phyloP scores from a whole-genome alignment of 345 rosid species.

The Durio zibethinus region DNA sequence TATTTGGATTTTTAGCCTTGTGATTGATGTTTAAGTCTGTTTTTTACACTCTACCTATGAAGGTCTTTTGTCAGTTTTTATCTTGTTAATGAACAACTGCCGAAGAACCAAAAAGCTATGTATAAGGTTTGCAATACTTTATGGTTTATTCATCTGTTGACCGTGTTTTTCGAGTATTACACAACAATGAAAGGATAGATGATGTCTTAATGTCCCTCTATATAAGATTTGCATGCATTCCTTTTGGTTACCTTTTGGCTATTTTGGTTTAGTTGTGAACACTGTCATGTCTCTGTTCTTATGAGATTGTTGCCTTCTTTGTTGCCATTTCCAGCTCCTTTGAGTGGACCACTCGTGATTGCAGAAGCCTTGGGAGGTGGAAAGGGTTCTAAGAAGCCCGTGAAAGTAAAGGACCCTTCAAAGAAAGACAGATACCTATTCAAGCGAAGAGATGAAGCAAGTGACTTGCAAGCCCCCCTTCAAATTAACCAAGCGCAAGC shows the following conservation, averaged over 20 bases:
- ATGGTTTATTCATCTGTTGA: background rate
- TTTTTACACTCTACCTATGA: background rate
- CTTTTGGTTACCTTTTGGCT: background rate
- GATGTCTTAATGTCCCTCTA: background rate
- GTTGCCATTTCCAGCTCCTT: constrained; percentile 63
- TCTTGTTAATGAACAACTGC: background rate
- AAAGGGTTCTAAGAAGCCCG: constrained; percentile 55
- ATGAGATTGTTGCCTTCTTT: background rate
- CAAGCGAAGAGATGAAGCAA: constrained; percentile 72
- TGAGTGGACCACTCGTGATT: constrained; percentile 90
- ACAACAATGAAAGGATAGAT: background rate
- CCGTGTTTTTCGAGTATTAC: background rate
- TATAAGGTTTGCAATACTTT: background rate
- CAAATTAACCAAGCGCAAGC: constrained; percentile 41
- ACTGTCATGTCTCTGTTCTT: constrained; percentile 8
- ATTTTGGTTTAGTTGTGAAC: background rate
- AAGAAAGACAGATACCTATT: constrained; percentile 79
- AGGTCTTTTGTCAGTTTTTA: background rate
- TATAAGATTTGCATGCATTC: background rate
- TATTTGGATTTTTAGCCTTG: background rate
- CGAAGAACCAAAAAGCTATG: background rate
- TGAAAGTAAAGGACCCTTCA: constrained; percentile 71
- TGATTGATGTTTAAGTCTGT: background rate
- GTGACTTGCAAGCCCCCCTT: constrained; percentile 26
- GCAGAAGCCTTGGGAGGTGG: constrained; percentile 73